Evolutionary conservation across 2,329 filamentous ascomycete genomes (phyloP).

Genomic region (Beauveria medogensis): DNA sequence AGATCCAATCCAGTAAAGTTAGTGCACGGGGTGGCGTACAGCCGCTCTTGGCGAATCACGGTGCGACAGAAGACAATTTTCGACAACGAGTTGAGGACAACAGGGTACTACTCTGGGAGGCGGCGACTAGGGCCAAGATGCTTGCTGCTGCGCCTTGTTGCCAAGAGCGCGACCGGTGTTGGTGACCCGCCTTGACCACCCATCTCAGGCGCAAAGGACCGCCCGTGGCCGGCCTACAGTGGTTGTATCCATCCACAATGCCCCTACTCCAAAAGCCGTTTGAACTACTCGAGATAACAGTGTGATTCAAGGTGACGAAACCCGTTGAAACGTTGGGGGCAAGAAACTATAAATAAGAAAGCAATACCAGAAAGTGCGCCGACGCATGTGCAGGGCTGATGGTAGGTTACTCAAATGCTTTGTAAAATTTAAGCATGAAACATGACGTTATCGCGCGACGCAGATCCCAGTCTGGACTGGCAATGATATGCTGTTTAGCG

Average conservation of each 20-base stretch:
- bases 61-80: neutral
- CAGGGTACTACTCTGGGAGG: neutral
- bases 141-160: slow-evolving; percentile 9
- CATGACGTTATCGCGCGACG: neutral
- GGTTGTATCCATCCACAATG: neutral
- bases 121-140: neutral
- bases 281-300: neutral
- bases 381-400: neutral
- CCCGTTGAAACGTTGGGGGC: neutral
- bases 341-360: neutral
- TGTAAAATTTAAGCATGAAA: neutral
- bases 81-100: neutral
- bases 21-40: neutral
- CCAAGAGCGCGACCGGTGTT: neutral
- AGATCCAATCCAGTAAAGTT: neutral
- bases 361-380: neutral
- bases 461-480: neutral
- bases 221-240: neutral
- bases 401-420: neutral
- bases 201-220: neutral
- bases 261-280: neutral
- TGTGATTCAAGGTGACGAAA: neutral
- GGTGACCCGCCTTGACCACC: slow-evolving; percentile 2
- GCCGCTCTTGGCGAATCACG: neutral
- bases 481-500: neutral